Evolutionary conservation across 306 rosid genomes (phyloP), one percentile per base, ranked within the genome.

Genomic region (Boehmeria nivea): DNA sequence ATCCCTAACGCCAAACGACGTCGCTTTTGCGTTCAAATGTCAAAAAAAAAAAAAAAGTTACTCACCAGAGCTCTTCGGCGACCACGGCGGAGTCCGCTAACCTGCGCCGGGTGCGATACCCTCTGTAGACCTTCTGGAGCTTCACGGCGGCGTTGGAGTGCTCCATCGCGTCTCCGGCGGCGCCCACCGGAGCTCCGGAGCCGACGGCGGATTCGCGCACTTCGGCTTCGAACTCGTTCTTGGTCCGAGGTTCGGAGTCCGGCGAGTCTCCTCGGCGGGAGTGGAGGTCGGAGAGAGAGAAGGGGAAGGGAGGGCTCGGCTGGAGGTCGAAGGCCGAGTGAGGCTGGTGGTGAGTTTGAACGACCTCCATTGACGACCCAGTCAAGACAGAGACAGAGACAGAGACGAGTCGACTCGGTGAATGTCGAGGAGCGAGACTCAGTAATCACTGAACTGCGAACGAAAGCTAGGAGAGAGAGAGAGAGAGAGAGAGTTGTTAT

Each of bases 51-150:
- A 28, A 28, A 8, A 28, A 28, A 47, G 12, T 22, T 18, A 45
- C 78, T 52, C 14, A 86, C 97, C 97, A 89, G 2, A 83, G 85
- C 66, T 89, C 95, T 59, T 89, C 97, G 0, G 84, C 97, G 21
- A 89, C 90, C 55, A 89, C 86, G 59, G 97, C 97, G 59, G 95
- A 72, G 76, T 89, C 97, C 6, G 97, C 97, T 46, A 89, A 68
- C 69, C 86, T 78, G 16, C 97, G 94, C 25, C 97, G 88, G 3
- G 95, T 86, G 13, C 94, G 97, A 65, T 89, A 86, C 40, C 97
- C 81, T 65, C 95, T 71, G 62, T 86, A 89, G 10, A 79, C 76
- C 72, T 81, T 89, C 74, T 89, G 95, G 36, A 89, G 50, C 70
- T 38, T 65, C 58, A 86, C 71, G 12, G 94, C 97, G 20, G 97